Evolutionary conservation across 768 basidiomycete genomes (phyloP), one percentile per base, ranked within the genome.

Genomic region (Mrakia blollopis): DNA sequence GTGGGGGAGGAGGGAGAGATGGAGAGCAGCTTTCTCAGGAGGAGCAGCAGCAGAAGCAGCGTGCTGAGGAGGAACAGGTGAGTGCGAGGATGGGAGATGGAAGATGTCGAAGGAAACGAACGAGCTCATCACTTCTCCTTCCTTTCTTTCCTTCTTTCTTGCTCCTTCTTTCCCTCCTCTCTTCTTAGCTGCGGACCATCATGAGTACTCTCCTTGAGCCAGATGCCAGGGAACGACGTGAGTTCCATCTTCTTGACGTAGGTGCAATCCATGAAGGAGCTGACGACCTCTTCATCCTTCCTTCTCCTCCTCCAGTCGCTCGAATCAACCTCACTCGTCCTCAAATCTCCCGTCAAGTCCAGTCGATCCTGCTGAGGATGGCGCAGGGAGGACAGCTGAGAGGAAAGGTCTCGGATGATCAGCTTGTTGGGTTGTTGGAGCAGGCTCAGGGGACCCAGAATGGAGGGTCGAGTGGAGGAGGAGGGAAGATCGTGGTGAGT

Each of bases 291-390:
- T 11, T 28, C 10, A 18, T 52, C 57, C 57, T 7, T 41, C 39
- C 21, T 47, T 39, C 21, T 37, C 41, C n/a, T n/a, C n/a, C 14
- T 13, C 21, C 81, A 96, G 93, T 95, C 75, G 90, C 92, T 14
- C 89, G 94, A 69, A 95, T 96, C 79, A 88, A 90, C 6, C 88
- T 96, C 39, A 94, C 95, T 80, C 91, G 91, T 79, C 90, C 92
- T 0, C 89, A 91, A 57, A 86, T 92, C 81, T 91, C 92, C 25
- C 87, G 87, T 79, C 89, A 93, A 82, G 91, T 96, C 80, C 92
- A 94, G 83, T 85, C 84, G 4, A 89, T 94, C 76, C 85, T 96
- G 44, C 79, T 91, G 57, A 87, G 91, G 57, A 93, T 94, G 91
- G 92, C 89, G 11, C 92, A 93, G 84, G 86, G 88, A 0, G 92